Evolutionary conservation across 495 filamentous ascomycete species (phyloP).

Genomic region (Neurospora sp.): DNA sequence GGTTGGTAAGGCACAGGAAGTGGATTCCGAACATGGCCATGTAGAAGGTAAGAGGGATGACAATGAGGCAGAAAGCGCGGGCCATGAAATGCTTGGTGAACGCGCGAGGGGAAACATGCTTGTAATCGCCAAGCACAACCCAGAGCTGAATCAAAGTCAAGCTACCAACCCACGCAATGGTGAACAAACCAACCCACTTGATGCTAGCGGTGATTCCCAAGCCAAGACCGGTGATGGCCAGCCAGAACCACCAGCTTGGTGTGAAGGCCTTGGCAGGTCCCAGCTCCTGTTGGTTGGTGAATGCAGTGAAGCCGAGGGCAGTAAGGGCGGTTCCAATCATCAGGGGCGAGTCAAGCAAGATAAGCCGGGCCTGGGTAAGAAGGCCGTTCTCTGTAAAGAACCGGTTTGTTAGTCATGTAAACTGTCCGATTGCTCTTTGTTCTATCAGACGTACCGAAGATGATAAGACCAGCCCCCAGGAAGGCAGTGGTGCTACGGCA

Average conservation of each 20-base stretch:
- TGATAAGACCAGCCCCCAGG: constrained; percentile 73
- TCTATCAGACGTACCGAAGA: constrained; percentile 60
- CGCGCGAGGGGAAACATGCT: constrained; percentile 67
- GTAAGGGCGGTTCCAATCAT: constrained; percentile 92
- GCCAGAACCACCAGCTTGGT: constrained; percentile 96
- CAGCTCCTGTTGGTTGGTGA: constrained; percentile 93
- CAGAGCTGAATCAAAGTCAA: constrained; percentile 88
- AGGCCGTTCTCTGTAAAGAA: constrained; percentile 71
- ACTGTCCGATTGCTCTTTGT: constrained; percentile 3
- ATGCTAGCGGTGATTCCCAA: constrained; percentile 90
- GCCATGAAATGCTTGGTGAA: constrained; percentile 96
- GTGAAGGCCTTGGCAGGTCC: constrained; percentile 79
- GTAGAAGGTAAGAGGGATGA: constrained; percentile 85
- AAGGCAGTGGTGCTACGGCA: constrained; percentile 76
- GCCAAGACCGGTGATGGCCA: constrained; percentile 73
- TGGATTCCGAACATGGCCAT: constrained; percentile 93
- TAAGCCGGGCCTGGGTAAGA: constrained; percentile 87
- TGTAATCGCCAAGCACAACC: constrained; percentile 83
- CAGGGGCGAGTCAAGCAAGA: constrained; percentile 90
- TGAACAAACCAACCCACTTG: constrained; percentile 98
- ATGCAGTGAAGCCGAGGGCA: constrained; percentile 79
- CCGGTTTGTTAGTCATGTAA: not conserved
- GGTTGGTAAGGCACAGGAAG: constrained; percentile 85
- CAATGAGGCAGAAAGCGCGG: constrained; percentile 81
- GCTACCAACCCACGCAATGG: constrained; percentile 93